A percentile compares a stretch with the other conserved stretches of the same genome.
Evolutionary conservation across 176 grass and related monocot genomes (phyloP).

Genomic region (Avena sativa): DNA sequence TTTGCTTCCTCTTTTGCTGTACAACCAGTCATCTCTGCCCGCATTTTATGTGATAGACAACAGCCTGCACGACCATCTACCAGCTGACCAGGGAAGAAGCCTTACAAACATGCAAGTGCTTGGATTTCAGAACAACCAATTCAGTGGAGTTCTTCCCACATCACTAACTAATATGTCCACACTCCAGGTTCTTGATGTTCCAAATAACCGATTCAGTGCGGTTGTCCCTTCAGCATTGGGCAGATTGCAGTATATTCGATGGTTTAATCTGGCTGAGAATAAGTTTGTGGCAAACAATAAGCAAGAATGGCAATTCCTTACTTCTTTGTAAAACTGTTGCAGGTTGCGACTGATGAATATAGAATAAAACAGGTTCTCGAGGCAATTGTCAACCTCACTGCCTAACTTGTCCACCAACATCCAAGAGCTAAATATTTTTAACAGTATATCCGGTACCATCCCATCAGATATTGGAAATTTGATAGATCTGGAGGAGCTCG

Average conservation of each 20-base stretch:
- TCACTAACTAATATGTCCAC: conserved; percentile 13
- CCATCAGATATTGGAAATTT: background rate
- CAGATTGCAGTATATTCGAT: background rate
- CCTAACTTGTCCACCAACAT: conserved; percentile 14
- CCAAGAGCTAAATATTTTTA: background rate
- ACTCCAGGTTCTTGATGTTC: background rate
- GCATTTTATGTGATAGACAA: background rate
- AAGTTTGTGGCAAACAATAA: conserved; percentile 25
- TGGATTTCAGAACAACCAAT: background rate
- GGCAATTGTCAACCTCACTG: conserved; percentile 3
- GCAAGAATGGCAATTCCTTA: conserved; percentile 19
- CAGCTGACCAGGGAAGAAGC: conserved; percentile 3
- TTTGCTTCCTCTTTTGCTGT: background rate
- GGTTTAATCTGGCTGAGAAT: background rate
- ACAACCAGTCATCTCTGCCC: conserved; percentile 25
- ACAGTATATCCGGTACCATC: background rate
- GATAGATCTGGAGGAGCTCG: background rate
- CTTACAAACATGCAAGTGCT: background rate
- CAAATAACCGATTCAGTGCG: background rate
- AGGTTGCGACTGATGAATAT: background rate
- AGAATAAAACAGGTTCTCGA: background rate
- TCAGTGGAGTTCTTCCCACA: background rate
- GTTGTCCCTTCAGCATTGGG: conserved; percentile 17
- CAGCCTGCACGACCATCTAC: conserved; percentile 16
- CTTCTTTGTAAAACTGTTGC: conserved; percentile 29